phyloP scores from a whole-genome alignment of 495 filamentous ascomycete genomes.

The Xylaria sp. region DNA sequence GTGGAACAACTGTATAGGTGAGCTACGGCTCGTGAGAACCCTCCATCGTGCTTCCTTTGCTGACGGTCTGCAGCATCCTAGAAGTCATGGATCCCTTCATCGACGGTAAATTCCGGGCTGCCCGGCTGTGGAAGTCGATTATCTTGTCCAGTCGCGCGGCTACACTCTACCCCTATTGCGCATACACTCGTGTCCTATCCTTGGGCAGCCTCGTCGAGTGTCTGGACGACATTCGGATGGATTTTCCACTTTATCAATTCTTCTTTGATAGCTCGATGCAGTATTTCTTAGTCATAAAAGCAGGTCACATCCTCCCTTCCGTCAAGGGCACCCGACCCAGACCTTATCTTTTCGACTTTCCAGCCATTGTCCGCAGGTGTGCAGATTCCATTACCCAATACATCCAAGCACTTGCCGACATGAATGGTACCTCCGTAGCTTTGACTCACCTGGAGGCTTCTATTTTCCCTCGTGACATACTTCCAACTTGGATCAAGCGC shows the following conservation, averaged over 20 bases:
- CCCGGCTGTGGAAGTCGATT: constrained; percentile 72
- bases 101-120: constrained; percentile 52
- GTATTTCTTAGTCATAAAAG: constrained; percentile 37
- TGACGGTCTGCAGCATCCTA: constrained; percentile 43
- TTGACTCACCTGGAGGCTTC: constrained; percentile 57
- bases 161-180: constrained; percentile 73
- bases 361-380: constrained; percentile 35
- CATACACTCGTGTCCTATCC: constrained; percentile 69
- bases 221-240: constrained; percentile 59
- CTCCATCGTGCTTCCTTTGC: constrained; percentile 20
- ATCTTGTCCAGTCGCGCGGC: constrained; percentile 68
- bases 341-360: constrained; percentile 25
- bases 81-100: constrained; percentile 30
- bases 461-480: constrained; percentile 35
- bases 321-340: neutral
- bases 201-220: constrained; percentile 65
- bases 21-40: constrained; percentile 13
- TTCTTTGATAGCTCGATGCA: constrained; percentile 61
- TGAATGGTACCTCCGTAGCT: constrained; percentile 38
- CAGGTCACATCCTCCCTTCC: neutral
- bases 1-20: constrained; percentile 70
- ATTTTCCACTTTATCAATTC: constrained; percentile 44
- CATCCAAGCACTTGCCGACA: constrained; percentile 44
- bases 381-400: constrained; percentile 43
- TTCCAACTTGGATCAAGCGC: constrained; percentile 47